Conservation (phyloP, 2,329 filamentous ascomycete genomes). For the Paraphoma chrysanthemicola region DNA sequence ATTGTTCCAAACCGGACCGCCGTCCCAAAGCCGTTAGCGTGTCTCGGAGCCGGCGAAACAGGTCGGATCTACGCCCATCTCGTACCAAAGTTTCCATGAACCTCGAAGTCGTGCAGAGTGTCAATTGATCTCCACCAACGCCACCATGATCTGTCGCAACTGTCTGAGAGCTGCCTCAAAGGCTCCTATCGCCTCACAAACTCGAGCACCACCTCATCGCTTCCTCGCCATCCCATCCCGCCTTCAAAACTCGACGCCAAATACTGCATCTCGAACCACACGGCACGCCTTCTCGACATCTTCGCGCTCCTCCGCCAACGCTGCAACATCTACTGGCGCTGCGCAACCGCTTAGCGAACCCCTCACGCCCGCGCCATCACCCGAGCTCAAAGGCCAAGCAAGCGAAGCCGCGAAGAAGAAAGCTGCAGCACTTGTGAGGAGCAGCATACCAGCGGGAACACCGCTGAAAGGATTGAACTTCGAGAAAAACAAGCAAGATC, state of each 20-base stretch:
- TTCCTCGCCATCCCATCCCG: slow-evolving; percentile 34
- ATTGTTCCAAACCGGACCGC: neutral
- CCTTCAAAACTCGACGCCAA: slow-evolving; percentile 31
- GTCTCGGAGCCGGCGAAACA: slow-evolving; percentile 10
- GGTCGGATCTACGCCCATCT: neutral
- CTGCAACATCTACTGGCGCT: slow-evolving; percentile 54
- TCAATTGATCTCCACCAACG: slow-evolving; percentile 12
- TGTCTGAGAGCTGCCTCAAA: slow-evolving; percentile 46
- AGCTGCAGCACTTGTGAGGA: slow-evolving; percentile 40
- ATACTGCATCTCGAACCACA: slow-evolving; percentile 32
- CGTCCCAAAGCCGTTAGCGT: neutral
- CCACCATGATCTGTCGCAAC: slow-evolving; percentile 49
- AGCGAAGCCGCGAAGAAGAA: slow-evolving; percentile 37
- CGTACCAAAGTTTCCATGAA: slow-evolving; percentile 23
- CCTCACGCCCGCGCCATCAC: slow-evolving; percentile 33
- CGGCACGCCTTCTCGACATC: slow-evolving; percentile 32
- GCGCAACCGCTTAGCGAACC: slow-evolving; percentile 56
- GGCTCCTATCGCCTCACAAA: slow-evolving; percentile 8
- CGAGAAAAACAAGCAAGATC: slow-evolving; percentile 74
- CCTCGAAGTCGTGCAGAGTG: neutral
- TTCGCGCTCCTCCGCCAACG: slow-evolving; percentile 39
- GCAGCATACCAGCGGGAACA: slow-evolving; percentile 70
- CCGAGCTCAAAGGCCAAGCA: slow-evolving; percentile 30
- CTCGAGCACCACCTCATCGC: slow-evolving; percentile 23
- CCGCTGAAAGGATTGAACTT: slow-evolving; percentile 78